phyloP scores from a whole-genome alignment of 805 yeast species.

The Hanseniaspora vineae region DNA sequence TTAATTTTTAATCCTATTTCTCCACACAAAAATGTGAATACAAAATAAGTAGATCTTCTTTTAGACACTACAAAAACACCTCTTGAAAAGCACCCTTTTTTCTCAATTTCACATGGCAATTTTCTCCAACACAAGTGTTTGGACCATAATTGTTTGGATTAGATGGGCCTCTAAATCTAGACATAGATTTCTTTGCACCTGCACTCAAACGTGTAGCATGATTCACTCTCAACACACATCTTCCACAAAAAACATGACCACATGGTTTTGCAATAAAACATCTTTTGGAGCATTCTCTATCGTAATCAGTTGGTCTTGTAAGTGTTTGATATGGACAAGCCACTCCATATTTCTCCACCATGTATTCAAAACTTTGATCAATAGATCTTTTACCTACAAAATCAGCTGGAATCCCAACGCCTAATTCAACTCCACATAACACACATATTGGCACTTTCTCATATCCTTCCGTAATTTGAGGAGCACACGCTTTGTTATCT shows the following conservation, averaged over 20 bases:
- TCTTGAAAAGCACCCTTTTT: constrained; percentile 42
- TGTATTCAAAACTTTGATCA: constrained; percentile 18
- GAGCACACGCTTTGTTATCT: too few species aligned
- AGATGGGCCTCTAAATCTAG: constrained; percentile 19
- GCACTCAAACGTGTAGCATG: constrained; percentile 21
- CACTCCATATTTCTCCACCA: constrained; percentile 24
- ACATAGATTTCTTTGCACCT: constrained; percentile 14
- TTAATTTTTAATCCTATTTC: too few species aligned
- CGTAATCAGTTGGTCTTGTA: constrained; percentile 36
- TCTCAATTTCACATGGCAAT: constrained; percentile 33
- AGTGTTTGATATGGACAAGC: constrained; percentile 57
- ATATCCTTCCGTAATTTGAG: constrained; percentile 20
- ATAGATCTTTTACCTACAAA: constrained; percentile 22
- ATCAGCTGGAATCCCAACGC: constrained; percentile 54
- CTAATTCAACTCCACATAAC: constrained; percentile 61
- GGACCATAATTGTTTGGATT: constrained; percentile 43
- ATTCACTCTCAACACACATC: constrained; percentile 62
- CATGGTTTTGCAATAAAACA: constrained; percentile 51
- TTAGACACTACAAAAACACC: constrained; percentile 27
- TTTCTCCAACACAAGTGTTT: constrained; percentile 39
- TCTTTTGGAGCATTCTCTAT: constrained; percentile 48
- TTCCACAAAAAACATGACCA: constrained; percentile 81
- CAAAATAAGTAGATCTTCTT: too few species aligned
- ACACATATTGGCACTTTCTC: constrained; percentile 40
- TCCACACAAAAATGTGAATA: too few species aligned